Evolutionary conservation across 148 eudicot genomes (phyloP).

Genomic region (Vaccinium macrocarpon): DNA sequence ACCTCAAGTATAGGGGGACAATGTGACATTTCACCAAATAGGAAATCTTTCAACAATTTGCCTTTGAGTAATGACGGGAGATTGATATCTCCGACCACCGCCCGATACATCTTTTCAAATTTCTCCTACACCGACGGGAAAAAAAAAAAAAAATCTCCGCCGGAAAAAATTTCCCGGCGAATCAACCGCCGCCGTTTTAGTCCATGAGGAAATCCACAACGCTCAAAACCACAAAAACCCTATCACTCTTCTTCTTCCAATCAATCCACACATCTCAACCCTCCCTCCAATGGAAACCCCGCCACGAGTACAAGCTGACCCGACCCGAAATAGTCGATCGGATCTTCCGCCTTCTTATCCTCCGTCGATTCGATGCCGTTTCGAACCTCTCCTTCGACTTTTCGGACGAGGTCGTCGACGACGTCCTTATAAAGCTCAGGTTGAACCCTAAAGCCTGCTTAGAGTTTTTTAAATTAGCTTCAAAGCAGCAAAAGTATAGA

Average conservation of each 20-base stretch:
- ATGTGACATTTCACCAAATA: too few species aligned
- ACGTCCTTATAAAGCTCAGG: conserved; percentile 42
- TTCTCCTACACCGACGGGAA: not conserved
- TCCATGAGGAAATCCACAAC: not conserved
- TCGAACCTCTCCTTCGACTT: conserved; percentile 39
- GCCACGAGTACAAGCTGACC: conserved; percentile 28
- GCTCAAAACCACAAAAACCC: not conserved
- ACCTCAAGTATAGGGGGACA: too few species aligned
- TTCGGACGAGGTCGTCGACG: conserved; percentile 49
- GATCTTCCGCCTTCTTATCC: conserved; percentile 52
- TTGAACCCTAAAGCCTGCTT: conserved; percentile 48
- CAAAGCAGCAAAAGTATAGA: conserved; percentile 21
- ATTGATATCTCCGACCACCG: not conserved
- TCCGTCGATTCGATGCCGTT: conserved; percentile 50
- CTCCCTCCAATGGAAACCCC: conserved; percentile 25
- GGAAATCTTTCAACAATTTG: too few species aligned
- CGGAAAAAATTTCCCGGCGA: not conserved
- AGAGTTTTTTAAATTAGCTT: conserved; percentile 47
- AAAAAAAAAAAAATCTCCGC: not conserved
- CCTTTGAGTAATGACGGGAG: too few species aligned
- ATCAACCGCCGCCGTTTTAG: not conserved
- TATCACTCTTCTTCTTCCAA: not conserved
- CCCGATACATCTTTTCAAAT: not conserved
- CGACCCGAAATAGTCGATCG: conserved; percentile 39
- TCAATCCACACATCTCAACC: conserved; percentile 10